A percentile compares a stretch with the other conserved stretches of the same genome.
Evolutionary conservation across 257 asterid species (phyloP).

Genomic region (Fraxinus pennsylvanica): DNA sequence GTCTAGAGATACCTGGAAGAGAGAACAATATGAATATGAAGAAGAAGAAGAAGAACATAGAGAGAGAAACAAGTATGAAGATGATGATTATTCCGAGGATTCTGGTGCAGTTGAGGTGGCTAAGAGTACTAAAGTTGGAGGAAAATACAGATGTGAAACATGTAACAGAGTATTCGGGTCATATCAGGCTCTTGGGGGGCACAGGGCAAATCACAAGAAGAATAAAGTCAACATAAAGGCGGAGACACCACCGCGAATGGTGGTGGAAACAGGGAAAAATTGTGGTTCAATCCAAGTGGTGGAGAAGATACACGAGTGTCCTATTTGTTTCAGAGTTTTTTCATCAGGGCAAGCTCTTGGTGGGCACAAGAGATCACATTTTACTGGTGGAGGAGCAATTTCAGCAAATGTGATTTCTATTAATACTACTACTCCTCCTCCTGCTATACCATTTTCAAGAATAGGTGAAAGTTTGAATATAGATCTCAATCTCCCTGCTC

Average conservation of each 20-base stretch:
- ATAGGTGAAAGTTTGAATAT: conserved; percentile 39
- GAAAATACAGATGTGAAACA: conserved; percentile 72
- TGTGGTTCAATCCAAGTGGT: conserved; percentile 19
- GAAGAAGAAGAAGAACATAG: conserved; percentile 17
- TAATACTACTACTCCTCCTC: not conserved
- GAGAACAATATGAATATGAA: conserved; percentile 24
- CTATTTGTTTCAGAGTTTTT: conserved; percentile 70
- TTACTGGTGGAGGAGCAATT: conserved; percentile 36
- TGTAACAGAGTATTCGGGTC: conserved; percentile 70
- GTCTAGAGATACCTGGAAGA: conserved; percentile 68
- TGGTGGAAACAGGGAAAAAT: not conserved
- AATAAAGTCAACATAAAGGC: conserved; percentile 25
- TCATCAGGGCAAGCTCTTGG: conserved; percentile 93
- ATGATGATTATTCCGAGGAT: conserved; percentile 30
- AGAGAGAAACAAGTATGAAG: conserved; percentile 11
- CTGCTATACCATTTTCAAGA: conserved; percentile 31
- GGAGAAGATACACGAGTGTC: conserved; percentile 71
- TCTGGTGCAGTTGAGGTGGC: conserved; percentile 30
- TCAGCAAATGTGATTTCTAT: conserved; percentile 17
- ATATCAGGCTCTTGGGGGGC: conserved; percentile 94
- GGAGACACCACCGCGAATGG: not conserved
- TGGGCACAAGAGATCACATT: conserved; percentile 89
- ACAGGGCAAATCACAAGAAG: conserved; percentile 90
- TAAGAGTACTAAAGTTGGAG: conserved; percentile 41
- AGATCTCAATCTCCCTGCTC: conserved; percentile 91